Conservation (phyloP, 192 early-diverging fungal species). For the Gigaspora rosea region DNA sequence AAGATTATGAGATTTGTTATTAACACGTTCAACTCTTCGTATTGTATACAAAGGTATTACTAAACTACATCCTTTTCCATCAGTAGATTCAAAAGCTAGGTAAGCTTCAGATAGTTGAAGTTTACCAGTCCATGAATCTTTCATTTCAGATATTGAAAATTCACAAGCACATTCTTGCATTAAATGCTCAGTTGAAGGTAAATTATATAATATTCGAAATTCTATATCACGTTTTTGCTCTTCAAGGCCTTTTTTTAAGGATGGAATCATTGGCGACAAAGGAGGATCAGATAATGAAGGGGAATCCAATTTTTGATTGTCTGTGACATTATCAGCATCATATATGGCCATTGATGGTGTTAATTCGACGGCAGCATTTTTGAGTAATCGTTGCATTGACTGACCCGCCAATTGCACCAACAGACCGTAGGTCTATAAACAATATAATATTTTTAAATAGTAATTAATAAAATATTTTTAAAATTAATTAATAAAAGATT, state of each 20-base stretch:
- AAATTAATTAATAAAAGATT: no score
- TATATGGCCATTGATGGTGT: slow-evolving; percentile 54
- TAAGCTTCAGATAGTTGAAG: slow-evolving; percentile 89
- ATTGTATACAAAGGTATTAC: slow-evolving; percentile 88
- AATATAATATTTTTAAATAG: not conserved
- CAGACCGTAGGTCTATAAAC: slow-evolving; percentile 77
- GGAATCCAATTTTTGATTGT: slow-evolving; percentile 23
- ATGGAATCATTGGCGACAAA: slow-evolving; percentile 44
- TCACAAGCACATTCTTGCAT: slow-evolving; percentile 64
- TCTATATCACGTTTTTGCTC: slow-evolving; percentile 76
- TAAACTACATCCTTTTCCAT: slow-evolving; percentile 71
- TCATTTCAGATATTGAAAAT: slow-evolving; percentile 57
- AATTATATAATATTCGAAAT: slow-evolving; percentile 76
- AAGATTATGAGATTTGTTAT: slow-evolving; percentile 61
- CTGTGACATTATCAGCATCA: slow-evolving; percentile 4
- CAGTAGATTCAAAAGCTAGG: slow-evolving; percentile 76
- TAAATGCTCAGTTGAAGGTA: slow-evolving; percentile 77
- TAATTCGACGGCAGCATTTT: slow-evolving; percentile 74
- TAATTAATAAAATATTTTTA: no score
- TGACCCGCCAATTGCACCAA: slow-evolving; percentile 87
- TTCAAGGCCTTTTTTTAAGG: slow-evolving; percentile 62
- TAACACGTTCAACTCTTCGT: slow-evolving; percentile 87
- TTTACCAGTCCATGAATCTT: slow-evolving; percentile 55
- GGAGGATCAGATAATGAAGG: slow-evolving; percentile 28
- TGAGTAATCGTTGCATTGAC: slow-evolving; percentile 86